phyloP scores from a whole-genome alignment of 2,329 filamentous ascomycete species.

The Aspergillus fructus region DNA sequence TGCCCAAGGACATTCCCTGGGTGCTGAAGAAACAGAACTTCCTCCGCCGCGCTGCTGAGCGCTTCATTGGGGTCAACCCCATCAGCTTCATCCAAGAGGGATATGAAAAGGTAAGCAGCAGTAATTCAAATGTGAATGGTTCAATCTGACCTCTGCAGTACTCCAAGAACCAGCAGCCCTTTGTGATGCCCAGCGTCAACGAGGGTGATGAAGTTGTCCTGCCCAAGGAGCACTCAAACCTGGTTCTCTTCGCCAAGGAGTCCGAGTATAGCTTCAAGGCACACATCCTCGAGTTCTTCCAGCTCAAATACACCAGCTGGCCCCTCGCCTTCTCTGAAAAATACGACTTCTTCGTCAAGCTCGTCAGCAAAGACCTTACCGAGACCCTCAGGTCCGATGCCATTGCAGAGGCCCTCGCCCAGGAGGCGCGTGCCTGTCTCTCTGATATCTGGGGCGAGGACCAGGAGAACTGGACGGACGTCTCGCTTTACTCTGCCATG shows the following conservation, averaged over 20 bases:
- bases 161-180: constrained; percentile 13
- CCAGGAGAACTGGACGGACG: constrained; percentile 11
- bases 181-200: constrained; percentile 17
- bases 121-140: too few species aligned
- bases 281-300: constrained; percentile 14
- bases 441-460: constrained; percentile 14
- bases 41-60: constrained; percentile 12
- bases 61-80: constrained; percentile 15
- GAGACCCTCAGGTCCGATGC: constrained; percentile 12
- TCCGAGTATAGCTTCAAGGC: constrained; percentile 15
- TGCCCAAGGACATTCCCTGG: constrained; percentile 14
- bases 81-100: constrained; percentile 15
- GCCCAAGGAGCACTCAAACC: constrained; percentile 11
- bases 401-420: constrained; percentile 11
- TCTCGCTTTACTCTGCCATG: constrained; percentile 13
- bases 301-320: constrained; percentile 17
- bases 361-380: constrained; percentile 17
- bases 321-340: constrained; percentile 13
- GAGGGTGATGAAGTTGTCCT: constrained; percentile 17
- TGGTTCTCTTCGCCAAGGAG: constrained; percentile 13
- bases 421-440: constrained; percentile 13
- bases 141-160: constrained; percentile 1
- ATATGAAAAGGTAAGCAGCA: constrained; percentile 7
- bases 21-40: constrained; percentile 11
- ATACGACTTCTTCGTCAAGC: constrained; percentile 16